phyloP scores from a whole-genome alignment of 2,329 filamentous ascomycete genomes.

The Colletotrichum noveboracense region DNA sequence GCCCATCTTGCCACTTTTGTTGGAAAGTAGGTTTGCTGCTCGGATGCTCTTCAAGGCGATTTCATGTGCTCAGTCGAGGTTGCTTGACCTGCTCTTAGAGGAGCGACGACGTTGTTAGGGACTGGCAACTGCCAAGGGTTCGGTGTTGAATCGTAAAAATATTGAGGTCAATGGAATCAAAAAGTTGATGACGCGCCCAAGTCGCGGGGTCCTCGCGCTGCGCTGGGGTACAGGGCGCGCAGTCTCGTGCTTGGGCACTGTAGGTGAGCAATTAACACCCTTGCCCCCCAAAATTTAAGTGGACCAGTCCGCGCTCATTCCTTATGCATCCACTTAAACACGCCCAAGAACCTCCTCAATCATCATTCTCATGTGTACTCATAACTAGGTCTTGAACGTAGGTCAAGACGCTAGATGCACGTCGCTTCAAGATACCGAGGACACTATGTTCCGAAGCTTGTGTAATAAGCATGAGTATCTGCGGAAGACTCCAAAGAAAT shows the following conservation, averaged over 20 bases:
- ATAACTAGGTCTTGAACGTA: not conserved
- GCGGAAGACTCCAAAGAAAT: not conserved
- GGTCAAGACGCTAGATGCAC: not conserved
- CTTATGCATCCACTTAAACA: not conserved
- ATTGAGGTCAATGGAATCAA: not conserved
- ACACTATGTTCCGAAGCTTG: not conserved
- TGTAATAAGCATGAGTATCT: not conserved
- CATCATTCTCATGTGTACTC: not conserved
- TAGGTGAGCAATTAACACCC: not conserved
- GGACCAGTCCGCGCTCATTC: not conserved
- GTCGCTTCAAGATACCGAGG: not conserved
- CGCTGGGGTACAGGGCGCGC: not conserved
- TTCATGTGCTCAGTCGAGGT: not conserved
- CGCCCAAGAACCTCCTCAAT: not conserved
- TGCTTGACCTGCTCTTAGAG: not conserved
- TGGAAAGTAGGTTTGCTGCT: not conserved
- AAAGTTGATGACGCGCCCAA: not conserved
- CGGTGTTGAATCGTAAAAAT: not conserved
- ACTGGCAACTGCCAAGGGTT: not conserved
- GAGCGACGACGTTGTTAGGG: not conserved
- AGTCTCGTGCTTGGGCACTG: not conserved
- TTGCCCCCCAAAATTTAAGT: not conserved
- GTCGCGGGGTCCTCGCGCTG: not conserved
- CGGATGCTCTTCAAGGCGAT: not conserved
- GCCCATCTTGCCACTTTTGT: slow-evolving; percentile 7